phyloP scores from a whole-genome alignment of 495 filamentous ascomycete genomes.

The Penicillium egyptiacum region DNA sequence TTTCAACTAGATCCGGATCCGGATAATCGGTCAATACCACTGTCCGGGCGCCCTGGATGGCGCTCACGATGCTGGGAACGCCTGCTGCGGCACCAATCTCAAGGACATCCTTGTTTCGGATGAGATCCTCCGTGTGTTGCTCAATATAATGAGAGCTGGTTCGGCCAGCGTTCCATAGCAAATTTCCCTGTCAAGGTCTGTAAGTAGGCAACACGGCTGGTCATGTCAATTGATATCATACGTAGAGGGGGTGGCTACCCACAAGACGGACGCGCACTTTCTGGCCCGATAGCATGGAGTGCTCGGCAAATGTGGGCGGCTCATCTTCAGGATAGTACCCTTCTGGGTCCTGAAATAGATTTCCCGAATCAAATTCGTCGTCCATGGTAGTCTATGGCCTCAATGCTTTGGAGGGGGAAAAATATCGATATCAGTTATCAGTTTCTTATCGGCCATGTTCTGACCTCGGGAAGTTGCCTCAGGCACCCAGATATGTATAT shows the following conservation, averaged over 20 bases:
- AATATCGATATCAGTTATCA: constrained; percentile 15
- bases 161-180: constrained; percentile 86
- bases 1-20: constrained; percentile 74
- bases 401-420: constrained; percentile 13
- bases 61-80: constrained; percentile 76
- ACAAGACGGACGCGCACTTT: constrained; percentile 75
- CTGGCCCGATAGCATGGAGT: constrained; percentile 66
- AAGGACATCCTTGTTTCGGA: constrained; percentile 65
- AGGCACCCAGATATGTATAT: not conserved
- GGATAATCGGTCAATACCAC: constrained; percentile 89
- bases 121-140: constrained; percentile 51
- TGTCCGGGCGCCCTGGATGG: constrained; percentile 63
- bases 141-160: constrained; percentile 77
- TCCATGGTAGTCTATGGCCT: constrained; percentile 17
- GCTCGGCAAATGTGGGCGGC: constrained; percentile 63
- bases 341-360: constrained; percentile 75
- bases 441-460: constrained; percentile 7
- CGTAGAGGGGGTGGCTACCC: constrained; percentile 86
- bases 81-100: constrained; percentile 91
- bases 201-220: not conserved
- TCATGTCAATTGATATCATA: constrained; percentile 37
- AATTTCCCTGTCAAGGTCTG: constrained; percentile 61
- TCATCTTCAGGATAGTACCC: constrained; percentile 73
- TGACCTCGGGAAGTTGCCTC: not conserved
- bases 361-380: constrained; percentile 45